Evolutionary conservation across 768 basidiomycete genomes (phyloP).

Genomic region (Mycena sanguinolenta): DNA sequence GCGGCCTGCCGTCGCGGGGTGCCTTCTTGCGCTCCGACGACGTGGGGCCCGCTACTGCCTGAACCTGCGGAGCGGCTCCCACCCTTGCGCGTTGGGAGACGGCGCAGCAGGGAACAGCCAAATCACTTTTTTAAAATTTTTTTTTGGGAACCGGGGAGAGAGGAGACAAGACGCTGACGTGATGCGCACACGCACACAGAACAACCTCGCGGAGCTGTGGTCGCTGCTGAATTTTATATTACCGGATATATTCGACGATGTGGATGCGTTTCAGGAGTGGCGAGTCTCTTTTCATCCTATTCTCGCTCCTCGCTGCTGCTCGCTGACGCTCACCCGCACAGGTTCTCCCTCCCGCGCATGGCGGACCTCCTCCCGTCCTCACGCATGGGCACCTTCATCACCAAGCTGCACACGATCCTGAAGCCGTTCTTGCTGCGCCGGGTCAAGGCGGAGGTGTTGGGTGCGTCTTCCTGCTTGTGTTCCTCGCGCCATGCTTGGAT

Average conservation of each 20-base stretch:
- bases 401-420: constrained; percentile 88
- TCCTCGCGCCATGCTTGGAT: background rate
- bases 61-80: too few species aligned
- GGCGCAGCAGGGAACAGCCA: too few species aligned
- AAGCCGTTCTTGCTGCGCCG: constrained; percentile 96
- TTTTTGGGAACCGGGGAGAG: too few species aligned
- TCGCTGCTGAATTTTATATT: constrained; percentile 95
- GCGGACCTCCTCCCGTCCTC: constrained; percentile 67
- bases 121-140: too few species aligned
- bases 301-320: background rate
- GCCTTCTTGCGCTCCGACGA: too few species aligned
- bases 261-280: constrained; percentile 94
- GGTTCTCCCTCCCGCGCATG: constrained; percentile 81
- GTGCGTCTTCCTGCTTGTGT: constrained; percentile 16
- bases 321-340: constrained; percentile 43
- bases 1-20: too few species aligned
- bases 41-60: too few species aligned
- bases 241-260: constrained; percentile 92
- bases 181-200: constrained; percentile 67
- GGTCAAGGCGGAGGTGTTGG: constrained; percentile 89
- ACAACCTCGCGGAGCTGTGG: constrained; percentile 96
- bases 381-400: constrained; percentile 77
- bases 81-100: too few species aligned
- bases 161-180: too few species aligned
- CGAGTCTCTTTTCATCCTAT: constrained; percentile 43